Evolutionary conservation across 352 stramenopile species (phyloP), one percentile per base, ranked within the genome.

Genomic region (Phytophthora macrochlamydospora): DNA sequence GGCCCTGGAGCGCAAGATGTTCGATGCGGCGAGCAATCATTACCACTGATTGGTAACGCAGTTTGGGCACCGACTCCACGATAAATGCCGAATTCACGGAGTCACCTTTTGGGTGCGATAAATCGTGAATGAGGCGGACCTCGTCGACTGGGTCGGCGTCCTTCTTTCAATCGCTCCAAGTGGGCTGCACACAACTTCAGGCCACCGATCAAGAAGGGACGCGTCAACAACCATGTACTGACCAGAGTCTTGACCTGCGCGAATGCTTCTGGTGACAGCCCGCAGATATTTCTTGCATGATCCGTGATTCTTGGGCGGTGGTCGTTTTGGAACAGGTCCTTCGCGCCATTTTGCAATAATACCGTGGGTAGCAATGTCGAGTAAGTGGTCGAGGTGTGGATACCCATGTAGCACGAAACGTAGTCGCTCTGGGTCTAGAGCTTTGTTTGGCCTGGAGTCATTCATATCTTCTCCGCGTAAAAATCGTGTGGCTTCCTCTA

Each of bases 141-240:
- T 55, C 50, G 5, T 55, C 7, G 24, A 13, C 42, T 6, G 42
- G 53, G 4, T 51, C 53, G 4, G 30, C 29, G 4, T 42, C 53
- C n/a, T 59, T 51, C 38, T 51, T 50, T 59, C 53, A 8, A 59
- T 40, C 42, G 53, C 57, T 14, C 57, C 49, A 24, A 58, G 28
- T 9, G 48, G 29, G 13, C 57, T 67, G 18, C 38, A 50, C 2
- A 49, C 11, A 14, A 59, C 18, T 6, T 42, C 40, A 13, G 35
- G 35, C 53, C 53, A 59, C 5, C 4, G 14, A 1, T 59, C n/a
- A 4, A 59, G 40, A 29, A 59, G 33, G 30, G 38, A 24, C 11
- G 18, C 40, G 7, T 42, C 38, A 18, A 59, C 53, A 1, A 59
- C 53, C n/a, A 59, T 50, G 31, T 59, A 51, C n/a, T 59, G 38